Conservation (phyloP, 192 early-diverging fungal species). For the Mortierella hygrophila region DNA sequence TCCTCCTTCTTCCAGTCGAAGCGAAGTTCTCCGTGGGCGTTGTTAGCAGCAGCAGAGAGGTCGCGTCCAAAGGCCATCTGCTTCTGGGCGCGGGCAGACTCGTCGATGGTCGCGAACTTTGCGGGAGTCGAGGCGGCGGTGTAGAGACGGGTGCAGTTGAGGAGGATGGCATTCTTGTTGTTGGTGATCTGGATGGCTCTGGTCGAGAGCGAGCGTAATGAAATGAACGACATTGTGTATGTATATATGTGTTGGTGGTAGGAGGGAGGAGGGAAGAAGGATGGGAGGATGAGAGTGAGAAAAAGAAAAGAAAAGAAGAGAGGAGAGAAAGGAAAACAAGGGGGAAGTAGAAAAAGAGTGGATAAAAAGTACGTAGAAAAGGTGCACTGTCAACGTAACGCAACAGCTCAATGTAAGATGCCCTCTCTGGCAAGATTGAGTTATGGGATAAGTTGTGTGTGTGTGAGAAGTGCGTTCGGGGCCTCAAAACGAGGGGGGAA, state of each 20-base stretch:
- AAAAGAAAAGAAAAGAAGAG: not conserved
- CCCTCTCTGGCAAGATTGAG: no score
- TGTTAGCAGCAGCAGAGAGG: conserved; percentile 61
- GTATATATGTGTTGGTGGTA: not conserved
- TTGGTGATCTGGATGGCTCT: conserved; percentile 46
- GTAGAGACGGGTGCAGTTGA: conserved; percentile 58
- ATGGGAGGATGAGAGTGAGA: not conserved
- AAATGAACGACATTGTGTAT: conserved; percentile 40
- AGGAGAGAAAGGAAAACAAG: not conserved
- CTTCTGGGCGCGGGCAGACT: conserved; percentile 41
- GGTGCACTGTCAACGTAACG: conserved; percentile 3
- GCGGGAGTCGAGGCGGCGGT: conserved; percentile 54
- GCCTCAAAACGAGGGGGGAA: conserved; percentile 8
- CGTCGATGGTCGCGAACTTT: conserved; percentile 62
- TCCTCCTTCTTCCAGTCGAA: conserved; percentile 82
- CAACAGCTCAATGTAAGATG: not conserved
- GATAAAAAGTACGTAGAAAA: not conserved
- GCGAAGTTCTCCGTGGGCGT: conserved; percentile 63
- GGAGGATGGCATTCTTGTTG: conserved; percentile 37
- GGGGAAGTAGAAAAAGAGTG: not conserved
- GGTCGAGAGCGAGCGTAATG: conserved; percentile 52
- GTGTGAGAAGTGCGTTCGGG: not conserved
- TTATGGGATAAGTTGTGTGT: no score
- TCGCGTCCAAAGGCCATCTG: conserved; percentile 48
- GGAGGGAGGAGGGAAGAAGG: not conserved